Evolutionary conservation across 352 stramenopile species (phyloP).

Genomic region (Pythium myriotylum): DNA sequence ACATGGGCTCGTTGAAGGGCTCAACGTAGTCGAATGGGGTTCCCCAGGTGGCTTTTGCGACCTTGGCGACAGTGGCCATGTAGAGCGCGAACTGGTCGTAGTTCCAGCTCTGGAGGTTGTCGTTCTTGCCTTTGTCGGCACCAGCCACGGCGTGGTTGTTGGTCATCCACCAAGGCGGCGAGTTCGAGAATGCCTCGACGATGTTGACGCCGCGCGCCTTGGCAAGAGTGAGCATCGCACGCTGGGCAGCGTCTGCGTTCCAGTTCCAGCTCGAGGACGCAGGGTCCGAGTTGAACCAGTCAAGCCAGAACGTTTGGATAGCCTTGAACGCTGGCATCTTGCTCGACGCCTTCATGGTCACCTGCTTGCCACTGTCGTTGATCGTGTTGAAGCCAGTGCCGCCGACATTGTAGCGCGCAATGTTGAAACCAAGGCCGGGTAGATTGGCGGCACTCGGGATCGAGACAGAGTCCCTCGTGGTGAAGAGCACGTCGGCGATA

Average conservation of each 20-base stretch:
- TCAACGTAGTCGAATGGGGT: conserved; percentile 59
- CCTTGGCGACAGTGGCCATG: conserved; percentile 42
- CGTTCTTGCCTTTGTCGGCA: conserved; percentile 34
- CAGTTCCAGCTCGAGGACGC: conserved; percentile 54
- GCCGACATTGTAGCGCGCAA: conserved; percentile 68
- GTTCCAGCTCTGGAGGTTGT: conserved; percentile 59
- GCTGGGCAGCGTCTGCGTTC: conserved; percentile 44
- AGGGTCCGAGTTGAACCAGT: conserved; percentile 48
- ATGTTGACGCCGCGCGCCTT: conserved; percentile 41
- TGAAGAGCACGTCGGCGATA: conserved; percentile 58
- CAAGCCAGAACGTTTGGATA: conserved; percentile 61
- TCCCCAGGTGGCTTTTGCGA: conserved; percentile 47
- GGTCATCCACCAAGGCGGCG: conserved; percentile 70
- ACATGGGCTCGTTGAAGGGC: conserved; percentile 63
- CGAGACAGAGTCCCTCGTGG: conserved; percentile 38
- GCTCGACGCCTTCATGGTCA: conserved; percentile 45
- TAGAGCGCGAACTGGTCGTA: conserved; percentile 50
- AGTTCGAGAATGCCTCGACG: conserved; percentile 60
- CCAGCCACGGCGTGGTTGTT: conserved; percentile 54
- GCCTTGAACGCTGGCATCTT: conserved; percentile 59
- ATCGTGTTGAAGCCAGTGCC: conserved; percentile 46
- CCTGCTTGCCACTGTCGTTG: conserved; percentile 38
- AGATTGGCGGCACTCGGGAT: conserved; percentile 31
- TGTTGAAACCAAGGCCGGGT: conserved; percentile 52
- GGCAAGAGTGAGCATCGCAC: conserved; percentile 43